These are phyloP conservation scores for Helianthus annuus DNA, from an alignment of 129 eudicot species.

Conservation along the genomic window DNA sequence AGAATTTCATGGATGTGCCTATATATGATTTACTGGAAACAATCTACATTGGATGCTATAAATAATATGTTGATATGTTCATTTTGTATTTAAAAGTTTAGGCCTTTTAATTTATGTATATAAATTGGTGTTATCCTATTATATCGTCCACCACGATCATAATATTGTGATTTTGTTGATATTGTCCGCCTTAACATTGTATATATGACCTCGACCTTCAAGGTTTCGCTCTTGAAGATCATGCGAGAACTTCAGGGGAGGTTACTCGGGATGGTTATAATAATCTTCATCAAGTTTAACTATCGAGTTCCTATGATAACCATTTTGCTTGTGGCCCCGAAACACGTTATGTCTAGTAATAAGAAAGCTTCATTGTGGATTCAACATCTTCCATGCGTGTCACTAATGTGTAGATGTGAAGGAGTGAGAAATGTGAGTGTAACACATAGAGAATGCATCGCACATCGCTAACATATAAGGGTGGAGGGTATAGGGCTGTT, in stretches of 20 bases:
- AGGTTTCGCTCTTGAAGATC: background rate
- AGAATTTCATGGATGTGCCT: no score
- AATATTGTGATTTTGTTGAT: no score
- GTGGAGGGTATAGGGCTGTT: no score
- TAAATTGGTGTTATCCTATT: background rate
- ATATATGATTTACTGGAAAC: background rate
- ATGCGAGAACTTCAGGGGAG: background rate
- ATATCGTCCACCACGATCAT: background rate
- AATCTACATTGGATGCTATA: background rate
- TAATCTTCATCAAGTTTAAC: background rate
- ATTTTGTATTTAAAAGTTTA: background rate
- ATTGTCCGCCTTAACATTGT: background rate
- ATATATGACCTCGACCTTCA: background rate
- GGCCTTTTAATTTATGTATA: background rate
- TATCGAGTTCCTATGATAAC: background rate
- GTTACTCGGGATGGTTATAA: background rate
- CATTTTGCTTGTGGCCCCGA: background rate
- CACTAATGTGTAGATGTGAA: no score
- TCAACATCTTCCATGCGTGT: background rate
- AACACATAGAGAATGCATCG: no score
- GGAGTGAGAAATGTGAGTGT: no score
- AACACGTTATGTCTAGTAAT: background rate
- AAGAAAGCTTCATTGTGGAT: background rate
- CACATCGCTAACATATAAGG: no score
- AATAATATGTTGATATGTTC: background rate